phyloP scores from a whole-genome alignment of 352 stramenopile species.

The Nothophytophthora sp. region DNA sequence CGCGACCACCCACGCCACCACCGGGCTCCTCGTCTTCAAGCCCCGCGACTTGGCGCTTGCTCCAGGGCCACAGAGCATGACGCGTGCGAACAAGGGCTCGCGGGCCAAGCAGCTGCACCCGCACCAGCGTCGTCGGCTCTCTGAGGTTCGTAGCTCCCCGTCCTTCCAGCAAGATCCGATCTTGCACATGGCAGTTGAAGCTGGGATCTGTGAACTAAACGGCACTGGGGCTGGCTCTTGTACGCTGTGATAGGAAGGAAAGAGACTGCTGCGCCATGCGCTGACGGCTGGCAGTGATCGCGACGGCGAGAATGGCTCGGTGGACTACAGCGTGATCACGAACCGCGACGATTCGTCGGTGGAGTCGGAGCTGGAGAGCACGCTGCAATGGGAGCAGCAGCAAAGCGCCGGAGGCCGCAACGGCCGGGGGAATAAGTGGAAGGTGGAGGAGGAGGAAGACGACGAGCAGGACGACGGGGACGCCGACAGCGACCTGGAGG shows the following conservation, averaged over 20 bases:
- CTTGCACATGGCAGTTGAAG: neutral
- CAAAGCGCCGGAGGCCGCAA: conserved; percentile 18
- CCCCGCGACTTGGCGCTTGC: too few relatives aligned
- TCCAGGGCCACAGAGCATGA: too few relatives aligned
- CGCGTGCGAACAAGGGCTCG: conserved; percentile 11
- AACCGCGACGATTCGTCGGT: conserved; percentile 45
- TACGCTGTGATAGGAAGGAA: too few relatives aligned
- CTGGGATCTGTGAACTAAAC: too few relatives aligned
- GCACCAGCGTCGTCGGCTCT: conserved; percentile 24
- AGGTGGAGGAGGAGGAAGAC: conserved; percentile 30
- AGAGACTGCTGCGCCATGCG: conserved; percentile 50
- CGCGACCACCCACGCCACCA: too few relatives aligned
- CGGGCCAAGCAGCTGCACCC: conserved; percentile 22
- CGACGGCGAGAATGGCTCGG: conserved; percentile 25
- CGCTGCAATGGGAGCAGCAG: conserved; percentile 52
- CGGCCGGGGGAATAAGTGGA: conserved; percentile 29
- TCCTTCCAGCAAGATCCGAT: neutral
- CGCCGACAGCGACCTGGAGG: conserved; percentile 43
- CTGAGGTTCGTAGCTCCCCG: conserved; percentile 17
- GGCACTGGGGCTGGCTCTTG: too few relatives aligned
- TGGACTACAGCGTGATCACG: conserved; percentile 31
- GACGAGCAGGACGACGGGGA: conserved; percentile 28
- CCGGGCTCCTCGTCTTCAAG: too few relatives aligned
- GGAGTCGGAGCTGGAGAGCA: conserved; percentile 61
- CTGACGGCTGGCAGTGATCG: conserved; percentile 51